Conservation (phyloP, 2,329 filamentous ascomycete species). For the Trichoderma lentiforme region DNA sequence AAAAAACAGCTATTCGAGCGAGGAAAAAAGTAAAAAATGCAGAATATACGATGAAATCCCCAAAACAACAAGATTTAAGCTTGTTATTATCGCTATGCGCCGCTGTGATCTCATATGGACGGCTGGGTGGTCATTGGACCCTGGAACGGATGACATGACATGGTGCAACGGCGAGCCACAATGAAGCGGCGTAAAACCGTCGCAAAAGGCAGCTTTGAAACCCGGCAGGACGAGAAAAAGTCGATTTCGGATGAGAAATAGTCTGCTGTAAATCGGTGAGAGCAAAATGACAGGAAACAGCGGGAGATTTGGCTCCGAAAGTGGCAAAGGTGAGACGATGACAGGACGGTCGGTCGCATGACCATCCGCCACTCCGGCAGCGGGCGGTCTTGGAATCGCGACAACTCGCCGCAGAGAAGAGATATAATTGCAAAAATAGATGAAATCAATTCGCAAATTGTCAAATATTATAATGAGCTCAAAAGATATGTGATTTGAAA, state of each 20-base stretch:
- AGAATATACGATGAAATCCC: not conserved
- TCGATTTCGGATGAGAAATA: not conserved
- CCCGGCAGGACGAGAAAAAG: not conserved
- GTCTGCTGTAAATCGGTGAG: not conserved
- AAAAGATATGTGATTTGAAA: not conserved
- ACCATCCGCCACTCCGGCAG: slow-evolving; percentile 14
- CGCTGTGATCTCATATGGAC: not conserved
- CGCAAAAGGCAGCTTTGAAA: not conserved
- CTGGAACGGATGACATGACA: slow-evolving; percentile 6
- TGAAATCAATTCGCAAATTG: not conserved
- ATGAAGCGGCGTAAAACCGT: not conserved
- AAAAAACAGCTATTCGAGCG: not conserved
- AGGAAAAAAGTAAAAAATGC: not conserved
- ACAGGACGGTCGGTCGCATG: slow-evolving; percentile 12
- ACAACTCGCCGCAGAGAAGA: not conserved
- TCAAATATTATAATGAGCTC: not conserved
- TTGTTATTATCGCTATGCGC: not conserved
- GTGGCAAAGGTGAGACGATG: slow-evolving; percentile 12
- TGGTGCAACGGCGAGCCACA: slow-evolving; percentile 8
- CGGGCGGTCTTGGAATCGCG: slow-evolving; percentile 9
- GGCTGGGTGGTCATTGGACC: slow-evolving; percentile 1
- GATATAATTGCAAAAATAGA: not conserved
- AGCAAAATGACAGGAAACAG: not conserved
- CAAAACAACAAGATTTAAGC: not conserved
- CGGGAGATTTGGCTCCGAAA: not conserved